phyloP scores from a whole-genome alignment of 306 rosid genomes.

The Lathyrus aphaca region DNA sequence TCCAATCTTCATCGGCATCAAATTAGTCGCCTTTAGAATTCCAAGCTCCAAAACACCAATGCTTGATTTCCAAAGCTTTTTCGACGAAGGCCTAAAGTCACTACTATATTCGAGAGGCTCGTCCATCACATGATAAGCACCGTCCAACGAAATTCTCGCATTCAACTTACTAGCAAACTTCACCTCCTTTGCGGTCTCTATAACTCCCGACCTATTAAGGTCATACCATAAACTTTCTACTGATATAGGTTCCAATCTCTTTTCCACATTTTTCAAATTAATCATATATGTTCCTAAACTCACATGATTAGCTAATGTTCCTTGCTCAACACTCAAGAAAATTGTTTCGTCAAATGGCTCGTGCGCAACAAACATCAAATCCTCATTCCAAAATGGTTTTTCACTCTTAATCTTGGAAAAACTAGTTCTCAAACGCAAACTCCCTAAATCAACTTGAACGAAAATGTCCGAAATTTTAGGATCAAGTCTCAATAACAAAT shows the following conservation, averaged over 20 bases:
- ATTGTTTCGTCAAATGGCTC: constrained; percentile 45
- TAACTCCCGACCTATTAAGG: constrained; percentile 15
- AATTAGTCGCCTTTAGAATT: constrained; percentile 43
- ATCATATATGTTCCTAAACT: constrained; percentile 40
- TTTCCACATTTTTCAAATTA: constrained; percentile 32
- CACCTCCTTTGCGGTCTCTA: constrained; percentile 22
- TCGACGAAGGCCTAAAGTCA: constrained; percentile 50
- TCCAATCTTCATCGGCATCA: constrained; percentile 46
- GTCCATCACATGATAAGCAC: constrained; percentile 56
- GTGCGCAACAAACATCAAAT: constrained; percentile 62
- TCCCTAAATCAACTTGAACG: constrained; percentile 50
- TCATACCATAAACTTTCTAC: constrained; percentile 24
- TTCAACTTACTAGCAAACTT: constrained; percentile 54
- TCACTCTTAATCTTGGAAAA: constrained; percentile 34
- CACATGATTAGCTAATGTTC: constrained; percentile 20
- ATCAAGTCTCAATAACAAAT: constrained; percentile 33
- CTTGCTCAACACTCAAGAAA: constrained; percentile 43
- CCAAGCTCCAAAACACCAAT: constrained; percentile 58
- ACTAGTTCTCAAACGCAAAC: constrained; percentile 33
- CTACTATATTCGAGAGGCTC: constrained; percentile 51
- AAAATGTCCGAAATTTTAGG: constrained; percentile 38
- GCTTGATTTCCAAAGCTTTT: constrained; percentile 37
- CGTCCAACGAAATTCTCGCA: constrained; percentile 55
- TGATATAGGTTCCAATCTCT: constrained; percentile 28
- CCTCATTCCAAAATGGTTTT: constrained; percentile 54